Evolutionary conservation across 225 moss, liverwort and hornwort genomes (phyloP), one percentile per base, ranked within the genome.

Genomic region (Bryoerythrophyllum caledonicum): DNA sequence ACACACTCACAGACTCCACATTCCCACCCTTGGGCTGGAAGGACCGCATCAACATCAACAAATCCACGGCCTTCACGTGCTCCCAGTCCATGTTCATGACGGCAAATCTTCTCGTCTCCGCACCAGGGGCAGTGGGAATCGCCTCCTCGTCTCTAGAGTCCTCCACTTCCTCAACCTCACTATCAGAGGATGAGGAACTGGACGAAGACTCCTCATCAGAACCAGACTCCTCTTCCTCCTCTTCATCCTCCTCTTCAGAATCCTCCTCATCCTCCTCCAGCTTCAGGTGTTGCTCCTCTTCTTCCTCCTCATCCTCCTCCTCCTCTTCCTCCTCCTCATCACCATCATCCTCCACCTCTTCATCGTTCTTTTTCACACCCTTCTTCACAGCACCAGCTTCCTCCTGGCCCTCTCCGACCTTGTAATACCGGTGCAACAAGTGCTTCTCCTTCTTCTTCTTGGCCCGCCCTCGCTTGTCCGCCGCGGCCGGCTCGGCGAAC

Each of bases 81-180:
- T 87, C 86, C 97, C 97, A 99, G 72, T 99, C 97, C 95, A 99
- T 93, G 64, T 95, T 91, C 90, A 99, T 90, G 70, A 99, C 74
- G 34, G 97, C 97, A 78, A 99, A 44, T 55, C 97, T 82, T 77
- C 82, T 85, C 41, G 90, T 95, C 77, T 91, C 97, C 6, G 89
- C 81, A 51, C 80, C 80, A 2, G 93, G 82, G 4, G 89, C 90
- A 23, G 93, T 88, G 6, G 90, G 83, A 67, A 87, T 80, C 81
- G 90, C 90, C 62, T 89, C 93, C 40, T 83, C 84, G 60, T 79
- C 83, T 37, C 62, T 76, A n/a, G 81, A 70, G 61, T 86, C 78
- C 16, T 73, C 62, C 66, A 73, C 91, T 28, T 77, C 87, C 34
- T 91, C 93, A 32, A 68, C 75, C 57, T 93, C 93, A 49, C 92